Percentiles rank a stretch among this genome's conserved stretches.
phyloP scores from a whole-genome alignment of 768 basidiomycete genomes.

The Leccinum incarnatum region DNA sequence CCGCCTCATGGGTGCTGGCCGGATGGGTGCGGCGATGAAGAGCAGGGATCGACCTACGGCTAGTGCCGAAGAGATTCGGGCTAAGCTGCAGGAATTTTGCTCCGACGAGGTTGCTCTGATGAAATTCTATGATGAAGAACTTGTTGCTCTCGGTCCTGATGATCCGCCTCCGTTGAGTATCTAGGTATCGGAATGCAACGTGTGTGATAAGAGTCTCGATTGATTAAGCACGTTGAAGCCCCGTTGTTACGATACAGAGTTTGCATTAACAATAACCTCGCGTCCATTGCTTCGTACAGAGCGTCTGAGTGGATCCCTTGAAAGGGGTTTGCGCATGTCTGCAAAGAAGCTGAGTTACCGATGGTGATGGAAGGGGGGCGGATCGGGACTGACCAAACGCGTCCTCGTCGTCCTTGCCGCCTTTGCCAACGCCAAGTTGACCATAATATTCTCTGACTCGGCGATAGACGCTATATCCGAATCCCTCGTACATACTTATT shows the following conservation, averaged over 20 bases:
- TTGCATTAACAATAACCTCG: constrained; percentile 59
- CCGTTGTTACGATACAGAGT: constrained; percentile 33
- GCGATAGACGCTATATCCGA: constrained; percentile 92
- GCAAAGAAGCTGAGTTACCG: constrained; percentile 1
- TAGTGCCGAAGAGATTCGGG: constrained; percentile 60
- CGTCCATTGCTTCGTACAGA: constrained; percentile 71
- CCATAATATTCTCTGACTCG: constrained; percentile 90
- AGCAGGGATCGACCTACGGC: constrained; percentile 56
- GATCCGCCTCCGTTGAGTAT: constrained; percentile 46
- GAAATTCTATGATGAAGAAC: constrained; percentile 72
- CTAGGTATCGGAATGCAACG: constrained; percentile 21
- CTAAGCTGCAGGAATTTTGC: constrained; percentile 64
- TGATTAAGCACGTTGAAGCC: constrained; percentile 7
- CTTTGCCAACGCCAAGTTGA: constrained; percentile 68
- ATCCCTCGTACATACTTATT: constrained; percentile 85
- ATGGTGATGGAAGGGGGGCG: background rate
- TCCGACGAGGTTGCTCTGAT: constrained; percentile 49
- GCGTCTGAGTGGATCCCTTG: constrained; percentile 55
- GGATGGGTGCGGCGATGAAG: constrained; percentile 54
- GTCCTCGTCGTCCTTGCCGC: constrained; percentile 82
- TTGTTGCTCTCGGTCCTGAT: constrained; percentile 47
- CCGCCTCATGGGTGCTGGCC: constrained; percentile 70
- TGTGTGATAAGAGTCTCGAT: constrained; percentile 8
- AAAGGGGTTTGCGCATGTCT: constrained; percentile 76
- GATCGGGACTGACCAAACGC: constrained; percentile 72